A percentile compares a stretch with the other conserved stretches of the same genome.
phyloP scores from a whole-genome alignment of 371 early-diverging fungal genomes.

The Phascolomyces articulosus region DNA sequence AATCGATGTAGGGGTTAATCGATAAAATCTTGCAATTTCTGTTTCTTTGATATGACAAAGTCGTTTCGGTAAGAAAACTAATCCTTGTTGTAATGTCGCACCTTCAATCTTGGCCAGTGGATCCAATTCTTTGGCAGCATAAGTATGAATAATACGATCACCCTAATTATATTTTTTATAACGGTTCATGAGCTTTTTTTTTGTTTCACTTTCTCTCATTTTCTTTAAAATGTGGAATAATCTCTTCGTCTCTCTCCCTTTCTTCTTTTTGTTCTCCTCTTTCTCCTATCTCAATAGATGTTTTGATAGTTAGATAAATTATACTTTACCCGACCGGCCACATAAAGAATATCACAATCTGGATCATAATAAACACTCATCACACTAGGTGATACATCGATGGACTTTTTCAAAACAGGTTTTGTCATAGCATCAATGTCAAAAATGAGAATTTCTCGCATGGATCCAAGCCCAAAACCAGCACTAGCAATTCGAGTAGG shows the following conservation, averaged over 20 bases:
- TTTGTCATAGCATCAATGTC: conserved; percentile 42
- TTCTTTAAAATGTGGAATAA: too few relatives aligned
- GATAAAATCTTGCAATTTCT: conserved; percentile 71
- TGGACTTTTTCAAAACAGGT: conserved; percentile 38
- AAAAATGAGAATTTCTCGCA: conserved; percentile 70
- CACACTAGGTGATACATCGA: conserved; percentile 80
- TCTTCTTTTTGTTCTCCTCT: too few relatives aligned
- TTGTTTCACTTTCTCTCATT: too few relatives aligned
- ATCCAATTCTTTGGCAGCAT: conserved; percentile 28
- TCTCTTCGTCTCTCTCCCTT: too few relatives aligned
- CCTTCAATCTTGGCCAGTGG: conserved; percentile 67
- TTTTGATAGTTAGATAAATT: too few relatives aligned
- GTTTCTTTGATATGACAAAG: conserved; percentile 63
- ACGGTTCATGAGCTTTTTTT: too few relatives aligned
- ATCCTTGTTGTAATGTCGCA: conserved; percentile 66
- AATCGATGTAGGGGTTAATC: conserved; percentile 68
- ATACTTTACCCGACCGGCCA: conserved; percentile 58
- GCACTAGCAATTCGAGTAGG: conserved; percentile 61
- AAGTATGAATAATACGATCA: conserved; percentile 55
- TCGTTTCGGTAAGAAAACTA: conserved; percentile 68
- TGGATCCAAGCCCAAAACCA: conserved; percentile 68
- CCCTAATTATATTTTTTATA: conserved; percentile 33
- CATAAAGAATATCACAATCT: conserved; percentile 66
- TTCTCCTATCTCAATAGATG: too few relatives aligned
- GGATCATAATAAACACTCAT: conserved; percentile 71